These are phyloP conservation scores for Omphalotus guepiniiformis DNA, from an alignment of 768 basidiomycete species.

Conservation along the genomic window DNA sequence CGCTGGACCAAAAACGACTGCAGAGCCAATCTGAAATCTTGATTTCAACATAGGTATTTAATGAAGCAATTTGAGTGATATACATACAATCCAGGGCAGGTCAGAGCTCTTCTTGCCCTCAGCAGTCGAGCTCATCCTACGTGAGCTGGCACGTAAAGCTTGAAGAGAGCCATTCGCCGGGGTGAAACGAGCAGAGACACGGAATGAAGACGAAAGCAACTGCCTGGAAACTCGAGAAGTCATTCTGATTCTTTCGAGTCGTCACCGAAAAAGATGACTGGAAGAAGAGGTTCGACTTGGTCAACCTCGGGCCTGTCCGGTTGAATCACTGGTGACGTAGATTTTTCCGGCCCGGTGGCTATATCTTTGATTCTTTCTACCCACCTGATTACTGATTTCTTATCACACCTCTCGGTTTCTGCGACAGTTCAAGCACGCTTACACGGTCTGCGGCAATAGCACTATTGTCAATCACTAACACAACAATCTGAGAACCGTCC, in stretches of 20 bases:
- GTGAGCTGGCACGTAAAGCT: constrained; percentile 5
- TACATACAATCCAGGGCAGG: constrained; percentile 9
- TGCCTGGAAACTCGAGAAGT: constrained; percentile 3
- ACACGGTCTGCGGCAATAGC: too few species aligned
- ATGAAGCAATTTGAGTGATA: not conserved
- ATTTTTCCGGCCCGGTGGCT: too few species aligned
- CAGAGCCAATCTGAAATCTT: constrained; percentile 7
- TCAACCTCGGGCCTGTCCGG: not conserved
- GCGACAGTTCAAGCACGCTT: too few species aligned
- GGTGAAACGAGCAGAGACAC: constrained; percentile 4
- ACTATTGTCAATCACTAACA: too few species aligned
- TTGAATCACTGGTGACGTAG: not conserved
- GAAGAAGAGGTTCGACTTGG: not conserved
- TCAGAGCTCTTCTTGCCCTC: constrained; percentile 9
- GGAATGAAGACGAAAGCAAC: constrained; percentile 3
- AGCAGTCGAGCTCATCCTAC: constrained; percentile 9
- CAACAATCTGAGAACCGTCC: too few species aligned
- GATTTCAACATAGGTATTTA: not conserved
- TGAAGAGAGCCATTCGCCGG: not conserved
- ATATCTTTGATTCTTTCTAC: too few species aligned
- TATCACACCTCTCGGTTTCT: too few species aligned
- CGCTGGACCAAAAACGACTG: constrained; percentile 9
- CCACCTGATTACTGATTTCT: too few species aligned
- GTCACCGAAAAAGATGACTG: not conserved
- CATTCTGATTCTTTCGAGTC: constrained; percentile 2